Percentiles rank a stretch among this genome's conserved stretches.
These are phyloP conservation scores for Orbilia brochopaga DNA, from an alignment of 2,329 filamentous ascomycete species.

Conservation along the genomic window DNA sequence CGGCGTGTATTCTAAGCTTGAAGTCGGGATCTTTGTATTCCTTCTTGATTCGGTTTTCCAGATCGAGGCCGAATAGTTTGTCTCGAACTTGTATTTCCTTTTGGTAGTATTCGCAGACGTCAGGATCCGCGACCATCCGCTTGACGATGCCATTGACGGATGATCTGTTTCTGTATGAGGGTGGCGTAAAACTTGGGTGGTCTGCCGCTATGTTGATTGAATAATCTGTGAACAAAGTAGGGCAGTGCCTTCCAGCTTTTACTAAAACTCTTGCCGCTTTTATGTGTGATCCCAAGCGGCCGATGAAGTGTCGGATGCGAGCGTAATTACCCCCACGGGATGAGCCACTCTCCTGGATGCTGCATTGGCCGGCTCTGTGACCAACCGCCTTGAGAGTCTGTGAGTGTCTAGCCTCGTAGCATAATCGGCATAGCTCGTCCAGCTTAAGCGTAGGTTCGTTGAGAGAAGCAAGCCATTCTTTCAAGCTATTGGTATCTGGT, in stretches of 20 bases:
- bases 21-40: constrained; percentile 9
- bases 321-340: background rate
- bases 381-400: background rate
- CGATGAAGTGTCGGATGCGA: constrained; percentile 5
- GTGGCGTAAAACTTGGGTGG: constrained; percentile 11
- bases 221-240: constrained; percentile 12
- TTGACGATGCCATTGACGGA: constrained; percentile 21
- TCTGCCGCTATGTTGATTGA: background rate
- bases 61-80: background rate
- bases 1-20: constrained; percentile 15
- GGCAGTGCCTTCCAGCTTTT: background rate
- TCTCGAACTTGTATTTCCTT: background rate
- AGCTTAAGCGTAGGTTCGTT: background rate
- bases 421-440: background rate
- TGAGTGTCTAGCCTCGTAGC: constrained; percentile 6
- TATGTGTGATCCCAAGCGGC: constrained; percentile 14
- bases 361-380: background rate
- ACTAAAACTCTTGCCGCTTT: constrained; percentile 10
- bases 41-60: background rate
- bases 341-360: background rate
- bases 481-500: constrained; percentile 10
- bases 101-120: background rate
- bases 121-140: background rate
- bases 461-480: constrained; percentile 3
- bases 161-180: background rate